Evolutionary conservation across 257 asterid species (phyloP), one percentile per base, ranked within the genome.

Genomic region (Petunia axillaris): DNA sequence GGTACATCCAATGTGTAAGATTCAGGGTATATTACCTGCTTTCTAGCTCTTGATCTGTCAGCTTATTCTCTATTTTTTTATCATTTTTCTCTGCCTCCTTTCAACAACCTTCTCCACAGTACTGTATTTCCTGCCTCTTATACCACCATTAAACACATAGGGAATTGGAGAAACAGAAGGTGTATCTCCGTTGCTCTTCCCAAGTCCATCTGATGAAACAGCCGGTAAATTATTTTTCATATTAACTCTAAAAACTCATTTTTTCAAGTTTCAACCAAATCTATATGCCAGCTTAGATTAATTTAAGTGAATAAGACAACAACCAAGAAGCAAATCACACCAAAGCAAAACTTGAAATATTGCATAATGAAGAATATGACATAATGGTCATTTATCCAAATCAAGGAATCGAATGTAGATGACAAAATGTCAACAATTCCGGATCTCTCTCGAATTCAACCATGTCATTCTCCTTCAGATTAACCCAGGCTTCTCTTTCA

Each of bases 41-140:
- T 95, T 64, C 98, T 94, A 76, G 98, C 98, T 62, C 98, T 88
- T 64, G 98, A 95, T 81, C 98, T 89, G 37, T 98, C 98, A 85
- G 98, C 98, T 2, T 98, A 95, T 85, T 95, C 98, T 82, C 98
- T 77, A 81, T 95, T 95, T 83, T 83, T 95, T 95, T 5, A 95
- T 93, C 98, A 95, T 95, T 86, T 98, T 93, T 88, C 94, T 93
- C 76, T 93, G 98, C 90, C 98, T 89, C 87, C 98, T 91, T 38
- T 95, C 98, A 52, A 95, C 95, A 76, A 91, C 97, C 86, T 93
- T 95, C 85, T 95, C 98, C 87, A 95, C 60, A 80, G 87, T 93
- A 60, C 93, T 86, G 41, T 86, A 82, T 52, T 86, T 91, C 86
- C 98, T 87, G 36, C 95, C 95, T 80, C 97, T 80, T 81, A 91